Percentiles rank a stretch among this genome's conserved stretches.
phyloP scores from a whole-genome alignment of 176 grass and related monocot genomes.

The Aechmea fasciata region DNA sequence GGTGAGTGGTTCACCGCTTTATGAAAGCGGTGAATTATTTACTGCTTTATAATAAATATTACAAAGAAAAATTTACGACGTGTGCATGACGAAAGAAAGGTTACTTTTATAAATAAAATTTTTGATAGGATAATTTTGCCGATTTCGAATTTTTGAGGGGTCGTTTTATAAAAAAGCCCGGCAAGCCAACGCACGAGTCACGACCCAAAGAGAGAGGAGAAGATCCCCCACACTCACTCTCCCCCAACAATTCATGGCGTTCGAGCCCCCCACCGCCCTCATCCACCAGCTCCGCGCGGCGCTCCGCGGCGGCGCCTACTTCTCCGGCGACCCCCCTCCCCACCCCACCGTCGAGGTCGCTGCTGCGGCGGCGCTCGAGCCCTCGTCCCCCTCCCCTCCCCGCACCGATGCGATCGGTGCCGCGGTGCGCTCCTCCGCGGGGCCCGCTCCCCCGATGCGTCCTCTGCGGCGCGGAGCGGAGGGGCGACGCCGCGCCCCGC shows the following conservation, averaged over 20 bases:
- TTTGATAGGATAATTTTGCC: no score
- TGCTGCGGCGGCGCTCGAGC: conserved; percentile 35
- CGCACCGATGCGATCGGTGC: conserved; percentile 40
- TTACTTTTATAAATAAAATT: no score
- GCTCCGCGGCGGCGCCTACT: not conserved
- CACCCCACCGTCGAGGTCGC: conserved; percentile 38
- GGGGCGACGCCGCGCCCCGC: conserved; percentile 13
- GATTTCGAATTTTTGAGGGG: no score
- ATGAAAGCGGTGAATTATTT: no score
- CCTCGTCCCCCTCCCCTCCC: conserved; percentile 4
- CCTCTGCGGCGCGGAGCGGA: conserved; percentile 44
- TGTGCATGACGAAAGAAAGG: no score
- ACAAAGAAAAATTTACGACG: no score
- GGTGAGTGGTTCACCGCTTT: no score
- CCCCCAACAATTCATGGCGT: not conserved
- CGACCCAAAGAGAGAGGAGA: no score
- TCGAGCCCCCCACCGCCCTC: conserved; percentile 10
- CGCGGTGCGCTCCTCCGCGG: conserved; percentile 43
- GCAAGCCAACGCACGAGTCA: no score
- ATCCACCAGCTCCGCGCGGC: not conserved
- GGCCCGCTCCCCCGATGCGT: conserved; percentile 29
- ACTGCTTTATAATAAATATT: no score
- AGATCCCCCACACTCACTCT: not conserved
- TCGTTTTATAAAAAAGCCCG: no score
- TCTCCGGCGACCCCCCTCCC: not conserved